These are phyloP conservation scores for Fraxinus excelsior DNA, from an alignment of 257 asterid species.

Conservation along the genomic window DNA sequence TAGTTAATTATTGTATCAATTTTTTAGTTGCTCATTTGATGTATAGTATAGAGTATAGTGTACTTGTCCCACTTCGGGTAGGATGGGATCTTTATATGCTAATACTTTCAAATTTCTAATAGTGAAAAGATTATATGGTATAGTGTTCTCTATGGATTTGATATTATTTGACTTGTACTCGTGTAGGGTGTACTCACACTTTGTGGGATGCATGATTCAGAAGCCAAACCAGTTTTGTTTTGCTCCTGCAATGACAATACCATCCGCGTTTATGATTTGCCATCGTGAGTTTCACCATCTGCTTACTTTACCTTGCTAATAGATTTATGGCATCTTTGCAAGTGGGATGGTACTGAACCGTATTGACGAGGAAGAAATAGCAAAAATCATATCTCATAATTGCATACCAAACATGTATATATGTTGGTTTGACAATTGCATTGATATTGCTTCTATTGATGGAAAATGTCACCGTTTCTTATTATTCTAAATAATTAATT, in stretches of 20 bases:
- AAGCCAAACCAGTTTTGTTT: constrained; percentile 82
- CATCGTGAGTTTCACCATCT: constrained; percentile 65
- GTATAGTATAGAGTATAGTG: too few relatives aligned
- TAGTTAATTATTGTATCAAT: constrained; percentile 12
- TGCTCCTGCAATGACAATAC: constrained; percentile 81
- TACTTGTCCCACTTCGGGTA: neutral
- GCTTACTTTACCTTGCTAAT: constrained; percentile 15
- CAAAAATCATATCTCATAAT: neutral
- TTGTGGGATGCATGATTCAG: constrained; percentile 95
- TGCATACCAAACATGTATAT: neutral
- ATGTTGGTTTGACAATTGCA: neutral
- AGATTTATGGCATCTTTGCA: constrained; percentile 7
- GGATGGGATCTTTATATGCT: neutral
- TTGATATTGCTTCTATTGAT: neutral
- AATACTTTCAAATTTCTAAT: neutral
- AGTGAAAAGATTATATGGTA: neutral
- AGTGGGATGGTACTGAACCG: neutral
- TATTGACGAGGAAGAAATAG: too few relatives aligned
- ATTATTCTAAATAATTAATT: constrained; percentile 2
- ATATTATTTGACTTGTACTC: neutral
- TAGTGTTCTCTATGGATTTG: neutral
- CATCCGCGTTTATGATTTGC: constrained; percentile 79
- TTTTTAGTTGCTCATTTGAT: neutral
- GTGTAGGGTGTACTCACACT: constrained; percentile 81
- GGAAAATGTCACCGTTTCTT: neutral